Base-by-base conservation (phyloP, 208 protist species). In the Trypanosoma congolense region DNA sequence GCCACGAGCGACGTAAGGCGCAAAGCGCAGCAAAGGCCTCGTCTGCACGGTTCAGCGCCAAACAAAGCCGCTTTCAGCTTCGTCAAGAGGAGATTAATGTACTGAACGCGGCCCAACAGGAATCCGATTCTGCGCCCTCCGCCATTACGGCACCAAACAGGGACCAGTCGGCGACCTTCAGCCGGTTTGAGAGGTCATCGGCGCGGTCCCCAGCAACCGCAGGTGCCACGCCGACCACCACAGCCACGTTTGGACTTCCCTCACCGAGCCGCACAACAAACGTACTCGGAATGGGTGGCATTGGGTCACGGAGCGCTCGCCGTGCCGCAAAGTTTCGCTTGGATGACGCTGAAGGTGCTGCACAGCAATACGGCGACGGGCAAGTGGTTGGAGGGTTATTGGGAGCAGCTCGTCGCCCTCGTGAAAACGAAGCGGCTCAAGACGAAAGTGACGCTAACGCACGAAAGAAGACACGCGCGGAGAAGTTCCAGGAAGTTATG, bases 51-150 rank as follows among this genome's bases (percentile, higher is more conserved):
- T 93, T 93, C 45, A 79, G 70, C n/a, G 48, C 76, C 22, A 79
- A 81, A 55, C 86, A 93, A 48, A 89, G 80, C 43, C 76, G 73
- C 51, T 93, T 90, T 50, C 82, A 83, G 51, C 76, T 75, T 0
- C 74, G 78, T 9, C 74, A 74, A 22, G 86, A 93, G 61, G 82
- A 93, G 68, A 51, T 73, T 38, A 76, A 86, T 16, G 63, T 76
- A 6, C 61, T 56, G 12, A 56, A 60, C 26, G 35, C 69, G 47
- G 54, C 73, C 36, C 59, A 65, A 47, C 36, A 31, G 12, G 43
- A 51, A 1, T 3, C 35, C 21, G 0, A 24, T 5, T 29, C 38
- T 40, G 22, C 24, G 14, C 16, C 56, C 9, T 21, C 36, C n/a
- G 26, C 25, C 12, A 19, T 24, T 6, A n/a, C 9, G 4, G 38